These are phyloP conservation scores for Infundibulicybe gibba DNA, from an alignment of 768 basidiomycete species.

Conservation along the genomic window DNA sequence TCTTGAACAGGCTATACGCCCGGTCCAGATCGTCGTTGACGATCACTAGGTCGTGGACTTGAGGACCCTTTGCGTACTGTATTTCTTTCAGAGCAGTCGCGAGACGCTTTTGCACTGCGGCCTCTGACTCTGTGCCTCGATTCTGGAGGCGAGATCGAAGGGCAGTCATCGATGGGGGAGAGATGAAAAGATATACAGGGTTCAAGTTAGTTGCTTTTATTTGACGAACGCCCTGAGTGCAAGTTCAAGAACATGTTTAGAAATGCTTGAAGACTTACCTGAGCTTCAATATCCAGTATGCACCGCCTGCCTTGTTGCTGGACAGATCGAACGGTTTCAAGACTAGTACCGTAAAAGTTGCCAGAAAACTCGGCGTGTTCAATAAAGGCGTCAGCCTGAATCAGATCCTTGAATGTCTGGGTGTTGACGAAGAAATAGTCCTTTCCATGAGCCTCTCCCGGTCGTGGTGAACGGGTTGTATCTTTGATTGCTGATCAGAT, in stretches of 20 bases:
- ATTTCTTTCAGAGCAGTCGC: conserved; percentile 78
- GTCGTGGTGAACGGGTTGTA: conserved; percentile 83
- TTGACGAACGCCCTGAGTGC: conserved; percentile 80
- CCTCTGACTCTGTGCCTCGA: conserved; percentile 83
- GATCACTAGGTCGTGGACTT: conserved; percentile 77
- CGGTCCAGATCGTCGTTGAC: conserved; percentile 88
- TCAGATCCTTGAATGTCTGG: conserved; percentile 69
- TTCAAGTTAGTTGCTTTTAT: conserved; percentile 80
- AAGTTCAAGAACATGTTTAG: conserved; percentile 9
- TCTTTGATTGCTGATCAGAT: conserved; percentile 40
- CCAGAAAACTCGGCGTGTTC: conserved; percentile 93
- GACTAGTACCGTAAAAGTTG: conserved; percentile 92
- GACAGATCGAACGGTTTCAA: conserved; percentile 69
- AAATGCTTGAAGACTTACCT: conserved; percentile 48
- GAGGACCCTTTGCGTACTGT: conserved; percentile 74
- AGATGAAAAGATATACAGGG: conserved; percentile 89
- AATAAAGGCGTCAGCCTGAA: conserved; percentile 75
- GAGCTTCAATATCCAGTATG: conserved; percentile 93
- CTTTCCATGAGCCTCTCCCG: conserved; percentile 77
- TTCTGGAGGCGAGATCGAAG: conserved; percentile 69
- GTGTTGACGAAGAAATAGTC: conserved; percentile 84
- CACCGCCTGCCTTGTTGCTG: conserved; percentile 71
- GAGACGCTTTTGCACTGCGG: conserved; percentile 70
- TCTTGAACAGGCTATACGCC: conserved; percentile 76
- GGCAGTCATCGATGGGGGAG: conserved; percentile 75